A percentile compares a stretch with the other conserved stretches of the same genome.
phyloP scores from a whole-genome alignment of 495 filamentous ascomycete species.

The Penicillium alfredii region DNA sequence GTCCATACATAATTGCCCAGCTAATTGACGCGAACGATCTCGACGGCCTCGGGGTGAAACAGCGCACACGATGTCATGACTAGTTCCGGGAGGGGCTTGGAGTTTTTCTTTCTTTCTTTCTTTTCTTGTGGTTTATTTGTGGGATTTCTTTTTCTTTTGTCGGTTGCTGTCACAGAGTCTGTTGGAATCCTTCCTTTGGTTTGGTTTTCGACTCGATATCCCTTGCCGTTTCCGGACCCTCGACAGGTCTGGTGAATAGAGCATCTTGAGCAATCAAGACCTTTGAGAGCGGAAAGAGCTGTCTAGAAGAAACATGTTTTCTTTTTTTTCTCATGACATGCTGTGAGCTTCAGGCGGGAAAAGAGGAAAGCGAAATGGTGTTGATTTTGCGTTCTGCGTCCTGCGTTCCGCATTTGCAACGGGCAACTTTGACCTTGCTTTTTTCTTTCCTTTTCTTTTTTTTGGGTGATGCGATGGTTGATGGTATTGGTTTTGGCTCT shows the following conservation, averaged over 20 bases:
- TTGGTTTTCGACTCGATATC: slow-evolving; percentile 16
- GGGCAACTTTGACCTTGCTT: too few relatives aligned
- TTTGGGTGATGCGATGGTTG: too few relatives aligned
- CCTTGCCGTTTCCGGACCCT: slow-evolving; percentile 12
- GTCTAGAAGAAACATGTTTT: slow-evolving; percentile 14
- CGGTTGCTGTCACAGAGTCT: background rate
- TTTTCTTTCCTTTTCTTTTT: too few relatives aligned
- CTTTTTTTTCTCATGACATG: slow-evolving; percentile 7
- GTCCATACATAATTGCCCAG: slow-evolving; percentile 20
- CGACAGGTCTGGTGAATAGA: slow-evolving; percentile 16
- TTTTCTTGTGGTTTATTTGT: slow-evolving; percentile 1
- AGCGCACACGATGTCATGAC: slow-evolving; percentile 22
- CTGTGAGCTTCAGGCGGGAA: slow-evolving; percentile 5
- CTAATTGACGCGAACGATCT: slow-evolving; percentile 20
- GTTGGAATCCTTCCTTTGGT: slow-evolving; percentile 3
- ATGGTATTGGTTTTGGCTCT: too few relatives aligned
- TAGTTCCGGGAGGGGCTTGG: slow-evolving; percentile 20
- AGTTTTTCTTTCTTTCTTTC: slow-evolving; percentile 16
- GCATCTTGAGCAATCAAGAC: slow-evolving; percentile 16
- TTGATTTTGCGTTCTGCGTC: too few relatives aligned
- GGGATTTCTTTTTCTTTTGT: slow-evolving; percentile 4
- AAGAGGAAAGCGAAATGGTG: slow-evolving; percentile 1
- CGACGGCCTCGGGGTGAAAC: slow-evolving; percentile 6
- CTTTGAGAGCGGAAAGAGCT: slow-evolving; percentile 9
- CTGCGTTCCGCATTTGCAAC: too few relatives aligned